Conservation (phyloP, 768 basidiomycete genomes). For the button mushroom (Agaricus bisporus) region DNA sequence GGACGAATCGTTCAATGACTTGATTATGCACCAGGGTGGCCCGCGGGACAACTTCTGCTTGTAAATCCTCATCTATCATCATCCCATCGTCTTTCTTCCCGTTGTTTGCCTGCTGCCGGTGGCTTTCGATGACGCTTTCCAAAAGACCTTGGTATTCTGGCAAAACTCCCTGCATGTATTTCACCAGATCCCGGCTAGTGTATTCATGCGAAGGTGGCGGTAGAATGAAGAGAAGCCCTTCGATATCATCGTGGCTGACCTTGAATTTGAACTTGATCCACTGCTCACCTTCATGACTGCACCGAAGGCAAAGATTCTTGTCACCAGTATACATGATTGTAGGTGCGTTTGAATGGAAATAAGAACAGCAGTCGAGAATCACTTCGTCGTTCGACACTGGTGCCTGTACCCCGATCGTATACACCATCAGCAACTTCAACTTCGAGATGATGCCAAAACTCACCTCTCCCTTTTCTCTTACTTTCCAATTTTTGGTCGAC, state of each 20-base stretch:
- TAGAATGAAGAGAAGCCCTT: constrained; percentile 32
- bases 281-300: constrained; percentile 21
- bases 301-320: constrained; percentile 54
- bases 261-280: constrained; percentile 11
- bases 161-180: constrained; percentile 20
- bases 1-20: constrained; percentile 4
- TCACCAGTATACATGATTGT: constrained; percentile 67
- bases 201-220: constrained; percentile 26
- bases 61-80: constrained; percentile 8
- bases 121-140: background rate
- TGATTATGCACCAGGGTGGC: constrained; percentile 8
- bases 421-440: background rate
- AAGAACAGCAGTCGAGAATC: constrained; percentile 72
- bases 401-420: background rate
- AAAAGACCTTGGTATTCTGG: constrained; percentile 1
- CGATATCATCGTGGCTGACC: background rate
- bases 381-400: constrained; percentile 37
- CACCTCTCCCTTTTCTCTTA: constrained; percentile 39
- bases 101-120: background rate
- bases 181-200: constrained; percentile 50
- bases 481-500: constrained; percentile 55
- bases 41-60: background rate
- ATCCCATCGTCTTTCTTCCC: constrained; percentile 2
- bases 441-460: constrained; percentile 12
- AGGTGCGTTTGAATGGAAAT: constrained; percentile 39